Conservation (phyloP, 2,329 filamentous ascomycete genomes). For the Colletotrichum tropicicola region DNA sequence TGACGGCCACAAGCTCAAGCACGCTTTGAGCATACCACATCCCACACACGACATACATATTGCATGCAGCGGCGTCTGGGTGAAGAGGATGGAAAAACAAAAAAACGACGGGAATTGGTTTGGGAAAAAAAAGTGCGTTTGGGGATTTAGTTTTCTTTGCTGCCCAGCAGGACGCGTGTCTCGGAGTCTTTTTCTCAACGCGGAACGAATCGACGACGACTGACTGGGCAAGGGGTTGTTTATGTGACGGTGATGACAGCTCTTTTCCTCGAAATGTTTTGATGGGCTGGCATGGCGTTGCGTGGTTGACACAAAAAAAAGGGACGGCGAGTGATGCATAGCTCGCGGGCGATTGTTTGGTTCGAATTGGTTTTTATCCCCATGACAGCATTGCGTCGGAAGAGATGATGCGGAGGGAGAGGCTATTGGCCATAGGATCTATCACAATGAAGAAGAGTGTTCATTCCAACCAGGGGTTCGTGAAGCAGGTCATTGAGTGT, state of each 20-base stretch:
- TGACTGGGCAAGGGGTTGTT: conserved; percentile 10
- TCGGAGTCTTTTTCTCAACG: not conserved
- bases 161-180: not conserved
- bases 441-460: no score
- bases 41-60: conserved; percentile 18
- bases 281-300: conserved; percentile 30
- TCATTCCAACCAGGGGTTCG: no score
- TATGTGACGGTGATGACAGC: conserved; percentile 16
- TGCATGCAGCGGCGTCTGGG: conserved; percentile 25
- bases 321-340: conserved; percentile 21
- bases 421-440: not conserved
- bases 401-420: not conserved
- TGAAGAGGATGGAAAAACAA: conserved; percentile 1
- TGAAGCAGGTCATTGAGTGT: no score
- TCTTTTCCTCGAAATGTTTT: conserved; percentile 10
- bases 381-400: conserved; percentile 18
- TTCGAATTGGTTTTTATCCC: not conserved
- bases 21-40: not conserved
- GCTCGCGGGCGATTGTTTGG: conserved; percentile 16
- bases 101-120: conserved; percentile 14
- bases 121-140: conserved; percentile 12
- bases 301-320: conserved; percentile 21
- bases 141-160: conserved; percentile 10
- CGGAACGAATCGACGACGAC: not conserved
- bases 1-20: not conserved